Percentiles rank a stretch among this genome's conserved stretches.
Evolutionary conservation across 148 eudicot species (phyloP).

Genomic region (Diospyros kaki): DNA sequence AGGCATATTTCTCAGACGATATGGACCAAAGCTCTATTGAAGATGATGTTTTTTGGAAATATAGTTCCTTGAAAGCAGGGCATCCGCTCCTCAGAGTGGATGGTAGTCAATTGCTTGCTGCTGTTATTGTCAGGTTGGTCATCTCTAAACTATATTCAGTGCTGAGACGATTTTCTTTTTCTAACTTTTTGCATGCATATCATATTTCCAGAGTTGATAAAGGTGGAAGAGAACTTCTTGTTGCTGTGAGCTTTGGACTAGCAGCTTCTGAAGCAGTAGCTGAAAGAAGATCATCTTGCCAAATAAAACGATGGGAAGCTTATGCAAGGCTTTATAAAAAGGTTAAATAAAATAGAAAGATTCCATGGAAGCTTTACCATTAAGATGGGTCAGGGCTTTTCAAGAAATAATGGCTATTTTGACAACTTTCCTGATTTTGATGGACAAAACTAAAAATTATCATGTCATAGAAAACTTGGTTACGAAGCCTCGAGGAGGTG

Average conservation of each 20-base stretch:
- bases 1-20: conserved; percentile 39
- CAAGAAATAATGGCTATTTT: neutral
- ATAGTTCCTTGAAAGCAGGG: conserved; percentile 61
- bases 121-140: conserved; percentile 74
- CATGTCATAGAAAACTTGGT: neutral
- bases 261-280: conserved; percentile 91
- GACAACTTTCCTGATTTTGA: neutral
- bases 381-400: neutral
- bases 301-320: conserved; percentile 85
- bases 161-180: conserved; percentile 4
- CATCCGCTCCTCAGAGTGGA: conserved; percentile 89
- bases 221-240: conserved; percentile 81
- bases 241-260: conserved; percentile 85
- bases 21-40: conserved; percentile 43
- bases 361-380: neutral
- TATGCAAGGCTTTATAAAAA: conserved; percentile 84
- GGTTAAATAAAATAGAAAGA: conserved; percentile 30
- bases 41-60: conserved; percentile 40
- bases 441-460: neutral
- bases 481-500: neutral
- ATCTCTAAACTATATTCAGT: conserved; percentile 5
- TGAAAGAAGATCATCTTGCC: conserved; percentile 69
- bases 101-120: conserved; percentile 92
- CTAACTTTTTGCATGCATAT: conserved; percentile 12
- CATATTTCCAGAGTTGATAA: conserved; percentile 64